Percentiles rank a stretch among this genome's conserved stretches.
Conservation (phyloP, 2,329 filamentous ascomycete genomes). For the Trichoderma sp. region DNA sequence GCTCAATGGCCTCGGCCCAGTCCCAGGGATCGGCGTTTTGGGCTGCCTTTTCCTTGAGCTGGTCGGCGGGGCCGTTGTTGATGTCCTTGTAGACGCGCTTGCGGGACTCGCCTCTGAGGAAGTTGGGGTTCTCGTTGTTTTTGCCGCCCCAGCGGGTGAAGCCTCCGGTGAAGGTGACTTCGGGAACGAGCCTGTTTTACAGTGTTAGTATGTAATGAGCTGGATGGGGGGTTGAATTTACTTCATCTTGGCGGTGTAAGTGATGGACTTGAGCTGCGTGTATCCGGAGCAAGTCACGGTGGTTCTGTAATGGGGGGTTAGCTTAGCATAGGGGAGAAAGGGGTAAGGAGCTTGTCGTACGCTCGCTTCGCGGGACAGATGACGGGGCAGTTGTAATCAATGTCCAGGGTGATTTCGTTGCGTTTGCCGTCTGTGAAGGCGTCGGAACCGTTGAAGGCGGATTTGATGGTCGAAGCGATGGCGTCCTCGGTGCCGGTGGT, state of each 20-base stretch:
- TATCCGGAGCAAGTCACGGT: constrained; percentile 22
- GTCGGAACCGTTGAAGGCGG: constrained; percentile 11
- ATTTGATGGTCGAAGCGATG: not conserved
- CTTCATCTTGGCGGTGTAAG: constrained; percentile 23
- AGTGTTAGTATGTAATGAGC: not conserved
- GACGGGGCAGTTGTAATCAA: constrained; percentile 16
- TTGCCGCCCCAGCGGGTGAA: constrained; percentile 17
- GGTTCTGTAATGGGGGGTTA: constrained; percentile 3
- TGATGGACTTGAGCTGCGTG: constrained; percentile 22
- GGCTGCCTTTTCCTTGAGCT: constrained; percentile 20
- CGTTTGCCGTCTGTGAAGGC: constrained; percentile 18
- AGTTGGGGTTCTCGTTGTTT: constrained; percentile 12
- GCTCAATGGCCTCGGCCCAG: constrained; percentile 10
- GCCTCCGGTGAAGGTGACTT: constrained; percentile 23
- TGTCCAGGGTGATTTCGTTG: constrained; percentile 16
- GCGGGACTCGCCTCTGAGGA: constrained; percentile 11
- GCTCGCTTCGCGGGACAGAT: constrained; percentile 20
- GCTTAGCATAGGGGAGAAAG: not conserved
- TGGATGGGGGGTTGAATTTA: not conserved
- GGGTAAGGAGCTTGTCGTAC: not conserved
- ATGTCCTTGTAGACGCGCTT: constrained; percentile 22
- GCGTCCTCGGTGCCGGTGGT: constrained; percentile 9
- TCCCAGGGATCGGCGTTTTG: constrained; percentile 12
- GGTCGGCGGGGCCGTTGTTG: constrained; percentile 5
- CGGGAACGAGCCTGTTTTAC: constrained; percentile 9